phyloP scores from a whole-genome alignment of 345 rosid species.

The Hibiscus mutabilis region DNA sequence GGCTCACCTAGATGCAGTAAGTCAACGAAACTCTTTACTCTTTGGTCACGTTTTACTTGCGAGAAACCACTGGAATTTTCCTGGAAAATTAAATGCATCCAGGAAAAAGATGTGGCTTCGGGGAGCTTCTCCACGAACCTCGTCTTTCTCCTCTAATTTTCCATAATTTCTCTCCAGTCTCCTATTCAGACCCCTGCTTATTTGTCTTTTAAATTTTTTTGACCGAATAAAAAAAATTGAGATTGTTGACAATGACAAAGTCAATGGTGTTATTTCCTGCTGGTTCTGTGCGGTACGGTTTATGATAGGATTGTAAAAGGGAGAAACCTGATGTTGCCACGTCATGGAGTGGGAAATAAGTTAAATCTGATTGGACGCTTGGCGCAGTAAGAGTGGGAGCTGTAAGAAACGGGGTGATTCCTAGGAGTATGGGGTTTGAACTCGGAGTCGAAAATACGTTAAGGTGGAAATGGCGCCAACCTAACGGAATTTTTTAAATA shows the following conservation, averaged over 20 bases:
- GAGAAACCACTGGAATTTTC: not conserved
- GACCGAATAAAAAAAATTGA: no score
- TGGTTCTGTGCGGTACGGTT: not conserved
- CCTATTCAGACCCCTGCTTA: not conserved
- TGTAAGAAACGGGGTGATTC: not conserved
- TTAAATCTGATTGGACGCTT: not conserved
- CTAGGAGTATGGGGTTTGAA: not conserved
- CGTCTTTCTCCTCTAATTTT: not conserved
- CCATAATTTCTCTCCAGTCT: not conserved
- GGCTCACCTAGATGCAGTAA: slow-evolving; percentile 5
- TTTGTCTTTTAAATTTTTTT: not conserved
- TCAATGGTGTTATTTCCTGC: not conserved
- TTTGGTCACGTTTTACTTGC: not conserved
- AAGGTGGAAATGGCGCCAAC: slow-evolving; percentile 7
- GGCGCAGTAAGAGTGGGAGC: not conserved
- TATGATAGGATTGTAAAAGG: not conserved
- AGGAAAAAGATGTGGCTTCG: not conserved
- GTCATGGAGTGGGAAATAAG: not conserved
- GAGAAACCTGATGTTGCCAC: not conserved
- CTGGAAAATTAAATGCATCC: not conserved
- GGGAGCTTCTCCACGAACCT: not conserved
- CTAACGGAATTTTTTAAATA: not conserved
- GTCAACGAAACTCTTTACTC: slow-evolving; percentile 14
- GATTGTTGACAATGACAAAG: not conserved
- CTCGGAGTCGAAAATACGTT: not conserved